Percentiles rank a stretch among this genome's conserved stretches.
Conservation (phyloP, 164 flowering plant genomes). For the Vitis labrusca region DNA sequence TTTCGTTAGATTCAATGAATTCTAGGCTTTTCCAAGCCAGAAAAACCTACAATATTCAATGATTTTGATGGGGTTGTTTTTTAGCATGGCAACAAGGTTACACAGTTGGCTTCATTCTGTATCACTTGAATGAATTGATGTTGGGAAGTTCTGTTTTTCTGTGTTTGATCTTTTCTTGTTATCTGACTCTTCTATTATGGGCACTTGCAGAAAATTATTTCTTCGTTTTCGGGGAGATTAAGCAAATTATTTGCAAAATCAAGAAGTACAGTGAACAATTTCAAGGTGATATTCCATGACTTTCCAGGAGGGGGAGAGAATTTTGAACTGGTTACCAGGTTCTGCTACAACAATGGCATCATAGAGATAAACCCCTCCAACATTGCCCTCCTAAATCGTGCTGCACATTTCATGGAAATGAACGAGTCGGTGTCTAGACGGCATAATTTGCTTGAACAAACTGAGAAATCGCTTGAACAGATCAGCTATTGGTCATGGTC, state of each 20-base stretch:
- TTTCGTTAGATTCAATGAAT: constrained; percentile 14
- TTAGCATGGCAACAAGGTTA: neutral
- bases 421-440: constrained; percentile 25
- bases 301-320: constrained; percentile 66
- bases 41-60: constrained; percentile 4
- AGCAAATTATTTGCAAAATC: constrained; percentile 43
- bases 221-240: constrained; percentile 43
- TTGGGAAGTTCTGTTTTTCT: neutral
- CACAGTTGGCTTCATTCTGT: neutral
- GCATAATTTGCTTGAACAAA: constrained; percentile 37
- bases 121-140: neutral
- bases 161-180: neutral
- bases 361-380: constrained; percentile 44
- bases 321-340: constrained; percentile 61
- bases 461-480: constrained; percentile 47
- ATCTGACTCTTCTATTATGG: constrained; percentile 3
- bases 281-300: constrained; percentile 58
- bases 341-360: constrained; percentile 57
- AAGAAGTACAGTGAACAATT: constrained; percentile 7
- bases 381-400: constrained; percentile 30
- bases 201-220: constrained; percentile 44
- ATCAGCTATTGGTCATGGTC: constrained; percentile 55
- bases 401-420: constrained; percentile 68
- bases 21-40: constrained; percentile 7
- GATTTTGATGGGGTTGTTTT: neutral